Percentiles rank a stretch among this genome's conserved stretches.
phyloP scores from a whole-genome alignment of 2,329 filamentous ascomycete genomes.

The Colletotrichum spaethianum region DNA sequence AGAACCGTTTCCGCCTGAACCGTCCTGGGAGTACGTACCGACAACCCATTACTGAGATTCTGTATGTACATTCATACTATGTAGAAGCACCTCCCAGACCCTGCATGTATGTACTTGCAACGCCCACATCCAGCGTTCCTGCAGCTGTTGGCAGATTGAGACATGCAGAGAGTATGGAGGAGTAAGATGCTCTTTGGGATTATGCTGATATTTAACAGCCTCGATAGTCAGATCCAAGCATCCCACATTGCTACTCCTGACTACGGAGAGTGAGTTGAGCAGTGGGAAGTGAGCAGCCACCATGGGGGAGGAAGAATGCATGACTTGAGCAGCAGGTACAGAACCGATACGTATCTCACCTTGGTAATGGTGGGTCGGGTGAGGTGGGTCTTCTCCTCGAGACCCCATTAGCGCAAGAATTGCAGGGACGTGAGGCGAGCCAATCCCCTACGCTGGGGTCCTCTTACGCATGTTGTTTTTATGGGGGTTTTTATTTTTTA shows the following conservation, averaged over 20 bases:
- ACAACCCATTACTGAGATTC: neutral
- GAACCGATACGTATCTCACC: constrained; percentile 6
- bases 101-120: neutral
- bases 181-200: neutral
- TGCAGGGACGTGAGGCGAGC: constrained; percentile 30
- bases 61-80: neutral
- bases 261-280: constrained; percentile 1
- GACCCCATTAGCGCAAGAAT: constrained; percentile 33
- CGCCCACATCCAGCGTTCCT: constrained; percentile 15
- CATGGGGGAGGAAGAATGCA: neutral
- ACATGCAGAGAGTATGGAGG: neutral
- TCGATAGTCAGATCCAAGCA: too few species aligned
- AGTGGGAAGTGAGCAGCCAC: constrained; percentile 5
- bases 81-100: too few species aligned
- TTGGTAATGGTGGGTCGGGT: constrained; percentile 24
- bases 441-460: constrained; percentile 31
- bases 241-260: neutral
- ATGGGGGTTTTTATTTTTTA: neutral
- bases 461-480: constrained; percentile 18
- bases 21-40: constrained; percentile 2
- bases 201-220: too few species aligned
- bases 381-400: constrained; percentile 18
- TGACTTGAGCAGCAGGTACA: constrained; percentile 28
- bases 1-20: neutral
- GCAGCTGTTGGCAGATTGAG: constrained; percentile 21